Evolutionary conservation across 2,329 filamentous ascomycete genomes (phyloP), one percentile per base, ranked within the genome.

Genomic region (Lasiodiplodia gonubiensis): DNA sequence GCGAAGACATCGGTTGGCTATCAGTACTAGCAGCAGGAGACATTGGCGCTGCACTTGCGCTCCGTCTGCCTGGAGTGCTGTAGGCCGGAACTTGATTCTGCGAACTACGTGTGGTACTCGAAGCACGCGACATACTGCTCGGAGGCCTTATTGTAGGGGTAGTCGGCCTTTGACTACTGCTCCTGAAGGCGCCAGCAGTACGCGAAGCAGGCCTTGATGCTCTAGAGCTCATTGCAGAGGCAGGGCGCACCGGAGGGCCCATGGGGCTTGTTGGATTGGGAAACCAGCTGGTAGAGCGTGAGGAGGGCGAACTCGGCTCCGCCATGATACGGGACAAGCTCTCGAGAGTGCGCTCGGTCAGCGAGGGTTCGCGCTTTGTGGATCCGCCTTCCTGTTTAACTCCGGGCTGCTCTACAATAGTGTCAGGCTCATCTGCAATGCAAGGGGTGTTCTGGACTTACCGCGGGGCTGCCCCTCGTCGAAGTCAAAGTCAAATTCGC

Each of bases 301-400:
- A 60, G 7, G 54, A 48, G 0, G 65, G 65, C 12, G 65, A 67
- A 25, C 54, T 48, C 1, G 65, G 65, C 52, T 66, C 33, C n/a
- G 46, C 39, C 52, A 66, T 60, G 16, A 67, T 61, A 37, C 48
- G 48, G 3, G 93, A 86, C 6, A 97, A 81, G 0, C 92, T 97
- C 76, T 97, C 92, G 51, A 97, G 89, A 0, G 94, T 96, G 68
- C 94, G 85, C 72, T 97, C 94, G 0, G 91, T 89, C 4, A 97
- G 83, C 0, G 92, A 94, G 16, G 81, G 81, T 14, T 75, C 4
- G 80, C 63, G 86, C 83, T 64, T 74, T 46, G 42, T 46, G n/a
- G 42, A 46, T 46, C 42, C 42, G 21, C 42, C 42, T 42, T 51
- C 70, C 68, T 70, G 67, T 49, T 68, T 67, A n/a, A 72, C 67